phyloP scores from a whole-genome alignment of 768 basidiomycete species.

The Amyloporia xantha region DNA sequence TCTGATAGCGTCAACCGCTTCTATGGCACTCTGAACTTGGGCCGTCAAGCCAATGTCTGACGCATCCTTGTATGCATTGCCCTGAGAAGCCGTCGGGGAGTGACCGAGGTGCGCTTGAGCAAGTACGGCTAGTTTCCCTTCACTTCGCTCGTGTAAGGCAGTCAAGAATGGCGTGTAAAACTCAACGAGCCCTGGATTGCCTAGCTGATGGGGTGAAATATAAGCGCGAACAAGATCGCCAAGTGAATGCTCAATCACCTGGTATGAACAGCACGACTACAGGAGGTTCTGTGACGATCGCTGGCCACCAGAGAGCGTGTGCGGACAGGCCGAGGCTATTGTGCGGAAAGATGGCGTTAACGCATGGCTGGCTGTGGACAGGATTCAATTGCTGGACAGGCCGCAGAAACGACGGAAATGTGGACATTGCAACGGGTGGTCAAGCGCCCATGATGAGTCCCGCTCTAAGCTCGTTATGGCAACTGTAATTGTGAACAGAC shows the following conservation, averaged over 20 bases:
- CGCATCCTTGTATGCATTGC: constrained; percentile 15
- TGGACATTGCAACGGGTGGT: constrained; percentile 3
- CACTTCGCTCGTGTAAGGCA: constrained; percentile 34
- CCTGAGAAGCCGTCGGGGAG: constrained; percentile 34
- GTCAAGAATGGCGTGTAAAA: constrained; percentile 66
- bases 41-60: constrained; percentile 32
- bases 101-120: constrained; percentile 63
- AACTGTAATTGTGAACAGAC: neutral
- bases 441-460: neutral
- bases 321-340: constrained; percentile 31
- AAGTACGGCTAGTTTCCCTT: constrained; percentile 42
- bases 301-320: constrained; percentile 51
- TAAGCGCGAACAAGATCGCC: neutral
- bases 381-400: constrained; percentile 6
- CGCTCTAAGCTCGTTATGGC: neutral
- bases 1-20: constrained; percentile 42
- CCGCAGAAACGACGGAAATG: constrained; percentile 14
- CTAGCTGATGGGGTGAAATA: constrained; percentile 15
- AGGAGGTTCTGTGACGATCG: constrained; percentile 12
- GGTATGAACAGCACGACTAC: constrained; percentile 22
- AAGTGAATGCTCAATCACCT: constrained; percentile 1
- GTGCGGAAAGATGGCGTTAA: constrained; percentile 30
- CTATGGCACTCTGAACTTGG: constrained; percentile 50
- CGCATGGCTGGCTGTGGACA: neutral
- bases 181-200: constrained; percentile 53